phyloP scores from a whole-genome alignment of 2,329 filamentous ascomycete species.

The Colletotrichum tanaceti region DNA sequence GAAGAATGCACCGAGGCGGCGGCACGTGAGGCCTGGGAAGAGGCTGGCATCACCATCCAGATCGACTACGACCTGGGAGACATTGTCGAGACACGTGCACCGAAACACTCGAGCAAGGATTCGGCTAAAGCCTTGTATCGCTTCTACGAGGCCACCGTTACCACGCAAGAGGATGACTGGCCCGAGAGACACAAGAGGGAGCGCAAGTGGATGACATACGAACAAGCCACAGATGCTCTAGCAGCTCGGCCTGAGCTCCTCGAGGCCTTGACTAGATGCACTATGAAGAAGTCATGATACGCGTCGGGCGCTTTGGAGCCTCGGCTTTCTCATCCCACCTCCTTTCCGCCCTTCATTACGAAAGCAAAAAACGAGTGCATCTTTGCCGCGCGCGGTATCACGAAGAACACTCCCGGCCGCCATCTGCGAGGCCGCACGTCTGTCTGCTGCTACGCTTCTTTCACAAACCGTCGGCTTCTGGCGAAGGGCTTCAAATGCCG shows the following conservation, averaged over 20 bases:
- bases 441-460: constrained; percentile 16
- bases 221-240: constrained; percentile 82
- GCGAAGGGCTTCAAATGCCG: neutral
- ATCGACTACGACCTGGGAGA: constrained; percentile 87
- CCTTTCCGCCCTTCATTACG: neutral
- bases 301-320: constrained; percentile 22
- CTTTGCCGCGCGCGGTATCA: neutral
- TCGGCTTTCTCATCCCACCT: constrained; percentile 3
- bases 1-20: constrained; percentile 87
- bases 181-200: constrained; percentile 93
- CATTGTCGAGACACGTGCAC: constrained; percentile 85
- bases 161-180: constrained; percentile 87
- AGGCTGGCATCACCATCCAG: constrained; percentile 89
- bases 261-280: constrained; percentile 86
- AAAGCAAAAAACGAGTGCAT: constrained; percentile 18
- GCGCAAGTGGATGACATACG: constrained; percentile 89
- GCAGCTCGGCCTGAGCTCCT: constrained; percentile 85
- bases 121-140: constrained; percentile 74
- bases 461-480: constrained; percentile 9
- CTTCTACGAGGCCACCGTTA: constrained; percentile 90
- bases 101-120: constrained; percentile 76
- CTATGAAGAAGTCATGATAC: constrained; percentile 59
- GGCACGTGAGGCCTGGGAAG: constrained; percentile 94
- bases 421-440: constrained; percentile 5
- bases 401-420: neutral